phyloP scores from a whole-genome alignment of 2,329 filamentous ascomycete species.

The Paramyrothecium roridum region DNA sequence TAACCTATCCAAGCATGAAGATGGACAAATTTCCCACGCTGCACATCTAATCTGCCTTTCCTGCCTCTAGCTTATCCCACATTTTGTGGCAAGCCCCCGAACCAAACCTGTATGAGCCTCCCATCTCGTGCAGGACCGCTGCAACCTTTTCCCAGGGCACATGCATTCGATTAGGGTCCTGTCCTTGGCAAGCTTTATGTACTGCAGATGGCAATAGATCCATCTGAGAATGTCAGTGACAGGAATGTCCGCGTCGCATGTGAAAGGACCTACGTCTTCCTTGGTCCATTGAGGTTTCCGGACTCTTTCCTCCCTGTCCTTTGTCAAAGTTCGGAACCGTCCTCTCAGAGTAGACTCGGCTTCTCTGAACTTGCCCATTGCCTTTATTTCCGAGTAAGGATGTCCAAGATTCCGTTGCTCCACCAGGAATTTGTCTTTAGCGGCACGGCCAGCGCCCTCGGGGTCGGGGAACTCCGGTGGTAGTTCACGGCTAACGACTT shows the following conservation, averaged over 20 bases:
- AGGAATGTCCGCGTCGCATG: background rate
- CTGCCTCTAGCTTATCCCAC: slow-evolving; percentile 42
- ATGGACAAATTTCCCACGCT: background rate
- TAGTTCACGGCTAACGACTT: too few species aligned
- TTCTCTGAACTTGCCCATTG: slow-evolving; percentile 52
- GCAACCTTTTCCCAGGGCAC: slow-evolving; percentile 57
- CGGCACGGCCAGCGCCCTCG: background rate
- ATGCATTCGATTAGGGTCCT: slow-evolving; percentile 26
- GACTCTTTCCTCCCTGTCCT: slow-evolving; percentile 57
- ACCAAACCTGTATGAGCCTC: slow-evolving; percentile 58
- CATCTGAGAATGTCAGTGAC: slow-evolving; percentile 27
- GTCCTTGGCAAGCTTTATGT: slow-evolving; percentile 25
- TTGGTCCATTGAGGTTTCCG: slow-evolving; percentile 63
- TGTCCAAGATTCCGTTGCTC: slow-evolving; percentile 51
- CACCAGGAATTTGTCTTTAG: slow-evolving; percentile 49
- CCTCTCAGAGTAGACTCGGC: slow-evolving; percentile 73
- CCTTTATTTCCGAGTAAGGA: slow-evolving; percentile 64
- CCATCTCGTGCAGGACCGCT: slow-evolving; percentile 46
- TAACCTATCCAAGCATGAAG: background rate
- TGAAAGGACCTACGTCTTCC: slow-evolving; percentile 53
- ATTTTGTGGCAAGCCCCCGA: slow-evolving; percentile 56
- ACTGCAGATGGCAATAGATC: slow-evolving; percentile 42
- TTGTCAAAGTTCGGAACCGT: slow-evolving; percentile 62
- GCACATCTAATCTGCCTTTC: background rate
- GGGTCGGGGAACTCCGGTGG: background rate